Evolutionary conservation across 139 green algal species (phyloP).

Genomic region (Auxenochlorella pyrenoidosa): DNA sequence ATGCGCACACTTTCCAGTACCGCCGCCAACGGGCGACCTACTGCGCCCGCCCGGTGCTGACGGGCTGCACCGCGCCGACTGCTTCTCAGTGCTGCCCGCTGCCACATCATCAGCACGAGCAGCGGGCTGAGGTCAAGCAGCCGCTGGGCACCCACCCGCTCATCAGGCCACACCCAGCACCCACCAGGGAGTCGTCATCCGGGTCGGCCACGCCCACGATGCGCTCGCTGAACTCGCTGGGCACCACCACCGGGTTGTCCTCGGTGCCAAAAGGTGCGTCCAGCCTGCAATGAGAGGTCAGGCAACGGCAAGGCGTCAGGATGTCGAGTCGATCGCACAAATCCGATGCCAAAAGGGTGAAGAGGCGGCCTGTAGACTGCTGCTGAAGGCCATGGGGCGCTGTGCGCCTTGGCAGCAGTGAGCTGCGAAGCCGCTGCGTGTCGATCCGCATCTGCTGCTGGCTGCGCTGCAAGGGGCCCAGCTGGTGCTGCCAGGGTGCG

Average conservation of each 20-base stretch:
- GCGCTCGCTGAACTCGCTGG: slow-evolving; percentile 60
- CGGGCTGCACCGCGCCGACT: no score
- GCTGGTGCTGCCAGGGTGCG: neutral
- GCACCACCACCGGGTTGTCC: slow-evolving; percentile 75
- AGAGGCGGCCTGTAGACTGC: no score
- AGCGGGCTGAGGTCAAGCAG: neutral
- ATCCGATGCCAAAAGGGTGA: no score
- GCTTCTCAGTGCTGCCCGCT: no score
- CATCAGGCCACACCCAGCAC: neutral
- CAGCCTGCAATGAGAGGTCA: slow-evolving; percentile 49
- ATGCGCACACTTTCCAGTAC: no score
- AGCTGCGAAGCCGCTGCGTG: neutral
- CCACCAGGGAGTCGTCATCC: slow-evolving; percentile 75
- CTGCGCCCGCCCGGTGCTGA: no score
- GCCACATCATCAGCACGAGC: neutral
- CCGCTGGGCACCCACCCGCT: neutral
- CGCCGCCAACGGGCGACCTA: no score
- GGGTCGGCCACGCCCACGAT: slow-evolving; percentile 81
- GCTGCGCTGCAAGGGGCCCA: neutral
- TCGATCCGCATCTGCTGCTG: neutral
- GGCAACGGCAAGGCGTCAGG: neutral
- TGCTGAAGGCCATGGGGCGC: no score
- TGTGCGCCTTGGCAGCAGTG: neutral
- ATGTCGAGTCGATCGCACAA: no score
- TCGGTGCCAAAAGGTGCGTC: slow-evolving; percentile 74